Percentiles rank a stretch among this genome's conserved stretches.
These are phyloP conservation scores for Pyrenochaeta sp. DNA, from an alignment of 2,329 filamentous ascomycete species.

Conservation along the genomic window DNA sequence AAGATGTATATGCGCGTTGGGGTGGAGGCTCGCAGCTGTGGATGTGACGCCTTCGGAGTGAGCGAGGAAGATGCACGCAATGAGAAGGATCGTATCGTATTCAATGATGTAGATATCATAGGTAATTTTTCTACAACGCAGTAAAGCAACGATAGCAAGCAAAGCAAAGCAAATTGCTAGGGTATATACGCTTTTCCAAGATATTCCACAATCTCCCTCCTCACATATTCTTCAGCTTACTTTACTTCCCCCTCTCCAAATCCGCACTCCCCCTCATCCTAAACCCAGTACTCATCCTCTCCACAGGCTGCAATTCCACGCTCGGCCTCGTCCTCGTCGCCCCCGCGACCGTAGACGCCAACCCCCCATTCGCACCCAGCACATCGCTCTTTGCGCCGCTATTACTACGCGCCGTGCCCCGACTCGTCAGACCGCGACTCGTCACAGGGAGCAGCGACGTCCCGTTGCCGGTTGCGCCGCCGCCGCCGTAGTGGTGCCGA, in stretches of 20 bases:
- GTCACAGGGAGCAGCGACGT: conserved; percentile 36
- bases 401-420: conserved; percentile 31
- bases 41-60: too few relatives aligned
- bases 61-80: too few relatives aligned
- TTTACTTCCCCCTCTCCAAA: conserved; percentile 27
- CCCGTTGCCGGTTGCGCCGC: conserved; percentile 14
- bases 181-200: conserved; percentile 1
- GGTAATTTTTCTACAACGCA: too few relatives aligned
- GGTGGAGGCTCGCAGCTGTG: too few relatives aligned
- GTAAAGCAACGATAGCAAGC: too few relatives aligned
- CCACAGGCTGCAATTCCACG: conserved; percentile 27
- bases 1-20: too few relatives aligned
- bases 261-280: conserved; percentile 41
- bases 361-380: conserved; percentile 14
- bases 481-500: conserved; percentile 10
- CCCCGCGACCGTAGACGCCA: conserved; percentile 12
- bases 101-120: too few relatives aligned
- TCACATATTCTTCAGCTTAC: too few relatives aligned
- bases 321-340: conserved; percentile 29
- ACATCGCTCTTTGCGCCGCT: conserved; percentile 17
- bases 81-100: too few relatives aligned
- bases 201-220: too few relatives aligned
- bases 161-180: too few relatives aligned
- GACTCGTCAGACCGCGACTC: conserved; percentile 47
- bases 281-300: conserved; percentile 44